phyloP scores from a whole-genome alignment of 2,329 filamentous ascomycete genomes.

The Ophiostoma montium region DNA sequence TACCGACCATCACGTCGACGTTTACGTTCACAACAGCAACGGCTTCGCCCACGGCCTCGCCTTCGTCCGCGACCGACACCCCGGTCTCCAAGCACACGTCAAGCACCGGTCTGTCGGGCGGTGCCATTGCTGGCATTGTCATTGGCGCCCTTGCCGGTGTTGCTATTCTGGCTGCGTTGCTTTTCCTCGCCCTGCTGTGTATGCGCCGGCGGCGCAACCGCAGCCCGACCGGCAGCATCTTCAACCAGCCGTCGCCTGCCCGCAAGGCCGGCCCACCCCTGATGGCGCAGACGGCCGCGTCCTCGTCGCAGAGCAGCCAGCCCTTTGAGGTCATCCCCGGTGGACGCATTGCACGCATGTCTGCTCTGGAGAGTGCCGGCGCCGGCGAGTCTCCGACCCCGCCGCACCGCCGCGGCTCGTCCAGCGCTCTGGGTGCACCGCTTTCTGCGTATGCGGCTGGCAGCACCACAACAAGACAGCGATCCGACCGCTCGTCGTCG shows the following conservation, averaged over 20 bases:
- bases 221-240: conserved; percentile 57
- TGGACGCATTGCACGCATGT: conserved; percentile 89
- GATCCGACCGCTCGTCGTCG: conserved; percentile 51
- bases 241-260: conserved; percentile 81
- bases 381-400: conserved; percentile 46
- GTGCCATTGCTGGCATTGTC: conserved; percentile 80
- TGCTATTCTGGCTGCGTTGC: conserved; percentile 51
- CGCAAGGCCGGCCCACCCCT: conserved; percentile 33
- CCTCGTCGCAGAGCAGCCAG: conserved; percentile 4
- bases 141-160: conserved; percentile 64
- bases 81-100: conserved; percentile 15
- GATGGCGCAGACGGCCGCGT: conserved; percentile 19
- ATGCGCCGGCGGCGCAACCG: conserved; percentile 34
- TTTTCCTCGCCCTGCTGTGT: conserved; percentile 51
- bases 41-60: conserved; percentile 27
- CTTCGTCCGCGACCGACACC: conserved; percentile 26
- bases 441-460: conserved; percentile 32
- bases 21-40: conserved; percentile 41
- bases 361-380: conserved; percentile 58
- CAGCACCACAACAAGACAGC: conserved; percentile 28
- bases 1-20: conserved; percentile 62
- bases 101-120: conserved; percentile 50
- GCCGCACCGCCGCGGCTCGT: conserved; percentile 27
- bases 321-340: conserved; percentile 63
- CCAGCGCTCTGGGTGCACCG: conserved; percentile 31